Evolutionary conservation across 2,329 filamentous ascomycete species (phyloP).

Genomic region (Venturia pyrina): DNA sequence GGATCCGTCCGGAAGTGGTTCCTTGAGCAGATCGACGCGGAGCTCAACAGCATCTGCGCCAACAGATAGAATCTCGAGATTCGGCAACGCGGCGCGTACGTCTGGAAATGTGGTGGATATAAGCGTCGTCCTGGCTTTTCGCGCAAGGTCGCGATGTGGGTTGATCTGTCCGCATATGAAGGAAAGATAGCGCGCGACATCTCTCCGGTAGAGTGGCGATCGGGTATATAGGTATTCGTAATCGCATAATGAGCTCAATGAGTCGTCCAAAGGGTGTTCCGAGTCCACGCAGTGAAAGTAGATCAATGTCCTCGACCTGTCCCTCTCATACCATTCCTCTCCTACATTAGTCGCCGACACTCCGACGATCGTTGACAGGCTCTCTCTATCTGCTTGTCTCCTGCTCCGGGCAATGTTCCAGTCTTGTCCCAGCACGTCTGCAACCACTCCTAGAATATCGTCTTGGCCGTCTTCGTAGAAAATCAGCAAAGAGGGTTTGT

Average conservation of each 20-base stretch:
- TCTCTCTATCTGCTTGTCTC: conserved; percentile 3
- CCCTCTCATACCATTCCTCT: conserved; percentile 7
- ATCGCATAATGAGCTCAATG: conserved; percentile 54
- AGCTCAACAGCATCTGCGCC: conserved; percentile 80
- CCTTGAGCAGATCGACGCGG: conserved; percentile 69
- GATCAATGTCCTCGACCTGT: conserved; percentile 5
- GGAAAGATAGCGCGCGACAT: conserved; percentile 68
- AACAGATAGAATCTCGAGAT: conserved; percentile 78
- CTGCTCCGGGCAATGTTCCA: conserved; percentile 3
- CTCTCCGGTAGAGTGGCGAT: conserved; percentile 60
- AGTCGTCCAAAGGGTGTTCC: conserved; percentile 43
- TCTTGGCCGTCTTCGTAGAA: conserved; percentile 9
- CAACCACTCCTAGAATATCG: conserved; percentile 8
- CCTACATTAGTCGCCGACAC: neutral
- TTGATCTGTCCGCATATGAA: conserved; percentile 71
- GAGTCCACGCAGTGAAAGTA: conserved; percentile 13
- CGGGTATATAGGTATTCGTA: conserved; percentile 81
- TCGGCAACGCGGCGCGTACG: conserved; percentile 70
- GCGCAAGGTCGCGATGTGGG: conserved; percentile 66
- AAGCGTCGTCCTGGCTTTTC: conserved; percentile 70
- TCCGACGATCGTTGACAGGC: conserved; percentile 9
- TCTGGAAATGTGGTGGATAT: conserved; percentile 86
- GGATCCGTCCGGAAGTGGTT: conserved; percentile 53
- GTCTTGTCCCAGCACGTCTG: conserved; percentile 14
- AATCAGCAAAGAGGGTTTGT: conserved; percentile 13